Evolutionary conservation across 768 basidiomycete species (phyloP), one percentile per base, ranked within the genome.

Genomic region (Termitomyces sp.): DNA sequence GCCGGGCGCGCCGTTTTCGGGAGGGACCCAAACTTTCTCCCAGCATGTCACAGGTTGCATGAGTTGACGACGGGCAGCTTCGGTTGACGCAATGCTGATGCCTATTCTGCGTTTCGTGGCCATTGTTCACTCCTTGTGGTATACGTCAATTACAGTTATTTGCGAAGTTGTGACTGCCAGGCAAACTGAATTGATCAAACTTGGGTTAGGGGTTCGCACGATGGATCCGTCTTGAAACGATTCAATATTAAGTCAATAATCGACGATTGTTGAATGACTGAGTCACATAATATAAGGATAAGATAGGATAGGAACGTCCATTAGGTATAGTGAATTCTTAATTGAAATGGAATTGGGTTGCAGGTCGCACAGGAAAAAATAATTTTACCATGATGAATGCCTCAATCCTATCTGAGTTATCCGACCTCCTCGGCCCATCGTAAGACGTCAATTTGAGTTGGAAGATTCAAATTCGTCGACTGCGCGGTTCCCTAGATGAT

Each of bases 21-120:
- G 82, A 12, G 77, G 69, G 11, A 82, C 76, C 89, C 89, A 90
- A 35, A 78, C 75, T 72, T 87, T 89, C 72, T 92, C 90, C 91
- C 90, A 94, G 61, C 86, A 89, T 27, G 79, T 82, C n/a, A 92
- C 91, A 7, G 91, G 91, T 65, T 90, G 89, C 87, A 92, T 91
- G n/a, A 92, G 77, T 70, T 90, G 87, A 58, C 90, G 81, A 38
- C 90, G 81, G 34, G 90, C 89, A 46, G 89, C 88, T 69, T 92
- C 90, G 3, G 89, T 87, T 49, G 86, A 87, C 47, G 88, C 86
- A 23, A 79, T 77, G 65, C 85, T 89, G 59, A 92, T 84, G 6
- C 90, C 90, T 50, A 91, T 87, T 68, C 88, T 84, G 63, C 89
- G 78, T 70, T 83, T 80, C 31, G 86, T 87, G 45, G 89, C 76